A percentile compares a stretch with the other conserved stretches of the same genome.
Evolutionary conservation across 2,329 filamentous ascomycete genomes (phyloP).

Genomic region (Pyricularia sp.): DNA sequence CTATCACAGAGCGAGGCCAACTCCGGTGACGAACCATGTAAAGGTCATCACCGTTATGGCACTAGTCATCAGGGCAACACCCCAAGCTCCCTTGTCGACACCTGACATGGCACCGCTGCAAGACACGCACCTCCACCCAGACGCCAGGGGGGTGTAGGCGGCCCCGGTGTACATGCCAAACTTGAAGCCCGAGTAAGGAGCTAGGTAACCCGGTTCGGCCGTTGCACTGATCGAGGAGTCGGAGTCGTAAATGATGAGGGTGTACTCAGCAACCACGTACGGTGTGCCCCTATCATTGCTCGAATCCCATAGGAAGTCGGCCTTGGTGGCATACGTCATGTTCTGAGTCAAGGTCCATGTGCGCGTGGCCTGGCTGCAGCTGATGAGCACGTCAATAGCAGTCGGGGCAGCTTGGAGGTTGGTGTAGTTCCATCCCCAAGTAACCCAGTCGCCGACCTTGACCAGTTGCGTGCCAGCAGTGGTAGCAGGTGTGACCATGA

Average conservation of each 20-base stretch:
- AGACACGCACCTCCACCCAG: constrained; percentile 41
- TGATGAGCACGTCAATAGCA: constrained; percentile 45
- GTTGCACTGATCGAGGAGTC: constrained; percentile 35
- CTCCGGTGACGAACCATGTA: constrained; percentile 49
- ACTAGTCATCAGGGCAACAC: constrained; percentile 40
- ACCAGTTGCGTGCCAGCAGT: constrained; percentile 35
- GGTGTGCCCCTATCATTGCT: constrained; percentile 30
- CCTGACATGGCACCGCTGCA: constrained; percentile 40
- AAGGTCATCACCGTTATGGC: constrained; percentile 45
- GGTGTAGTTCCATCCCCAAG: constrained; percentile 55
- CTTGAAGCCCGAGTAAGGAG: constrained; percentile 29
- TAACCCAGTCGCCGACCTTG: constrained; percentile 47
- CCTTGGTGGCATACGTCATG: constrained; percentile 42
- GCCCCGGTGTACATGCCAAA: constrained; percentile 46
- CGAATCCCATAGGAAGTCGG: constrained; percentile 46
- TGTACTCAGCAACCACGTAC: constrained; percentile 43
- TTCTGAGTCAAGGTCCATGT: constrained; percentile 51
- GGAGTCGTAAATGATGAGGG: constrained; percentile 48
- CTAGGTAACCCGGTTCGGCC: constrained; percentile 42
- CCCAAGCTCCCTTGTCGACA: constrained; percentile 32
- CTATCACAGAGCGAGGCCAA: constrained; percentile 27
- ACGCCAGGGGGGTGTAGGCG: constrained; percentile 35
- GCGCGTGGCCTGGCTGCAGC: constrained; percentile 35
- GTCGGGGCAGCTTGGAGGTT: constrained; percentile 43
- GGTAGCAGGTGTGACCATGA: constrained; percentile 38